These are phyloP conservation scores for Botrytis byssoidea DNA, from an alignment of 2,329 filamentous ascomycete genomes.

Conservation along the genomic window DNA sequence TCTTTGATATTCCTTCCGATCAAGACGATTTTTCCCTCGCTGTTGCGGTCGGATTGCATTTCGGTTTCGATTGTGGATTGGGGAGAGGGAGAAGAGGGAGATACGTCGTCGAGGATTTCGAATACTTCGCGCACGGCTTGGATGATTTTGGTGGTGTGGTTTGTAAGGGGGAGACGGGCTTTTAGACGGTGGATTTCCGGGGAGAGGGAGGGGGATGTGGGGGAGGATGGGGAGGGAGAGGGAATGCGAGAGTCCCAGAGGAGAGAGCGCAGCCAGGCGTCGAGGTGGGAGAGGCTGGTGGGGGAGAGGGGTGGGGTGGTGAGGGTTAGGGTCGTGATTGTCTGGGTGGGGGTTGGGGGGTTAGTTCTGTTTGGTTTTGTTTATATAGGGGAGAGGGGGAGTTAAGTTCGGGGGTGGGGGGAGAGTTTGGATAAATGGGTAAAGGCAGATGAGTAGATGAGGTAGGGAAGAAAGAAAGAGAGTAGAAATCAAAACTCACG, in stretches of 20 bases:
- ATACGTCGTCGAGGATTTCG: constrained; percentile 69
- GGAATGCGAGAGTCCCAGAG: constrained; percentile 26
- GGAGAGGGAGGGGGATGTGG: not conserved
- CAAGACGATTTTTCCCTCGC: constrained; percentile 15
- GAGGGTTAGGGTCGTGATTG: constrained; percentile 80
- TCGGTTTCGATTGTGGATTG: not conserved
- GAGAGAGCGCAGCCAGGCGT: constrained; percentile 25
- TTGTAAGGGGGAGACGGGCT: constrained; percentile 65
- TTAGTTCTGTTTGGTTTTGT: not conserved
- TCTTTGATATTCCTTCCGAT: constrained; percentile 12
- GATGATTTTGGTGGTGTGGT: constrained; percentile 67
- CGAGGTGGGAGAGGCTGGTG: constrained; percentile 51
- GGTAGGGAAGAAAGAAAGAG: not conserved
- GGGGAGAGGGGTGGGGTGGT: constrained; percentile 58
- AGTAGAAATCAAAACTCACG: constrained; percentile 47
- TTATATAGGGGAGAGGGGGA: no score
- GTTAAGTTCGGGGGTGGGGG: no score
- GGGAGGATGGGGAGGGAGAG: not conserved
- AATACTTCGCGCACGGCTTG: constrained; percentile 94
- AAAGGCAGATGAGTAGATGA: not conserved
- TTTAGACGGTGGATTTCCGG: constrained; percentile 88
- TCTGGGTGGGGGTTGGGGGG: constrained; percentile 47
- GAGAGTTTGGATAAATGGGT: not conserved
- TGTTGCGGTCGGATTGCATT: not conserved
- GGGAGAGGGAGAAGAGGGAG: not conserved